Evolutionary conservation across 257 asterid genomes (phyloP).

Genomic region (Misopates orontium): DNA sequence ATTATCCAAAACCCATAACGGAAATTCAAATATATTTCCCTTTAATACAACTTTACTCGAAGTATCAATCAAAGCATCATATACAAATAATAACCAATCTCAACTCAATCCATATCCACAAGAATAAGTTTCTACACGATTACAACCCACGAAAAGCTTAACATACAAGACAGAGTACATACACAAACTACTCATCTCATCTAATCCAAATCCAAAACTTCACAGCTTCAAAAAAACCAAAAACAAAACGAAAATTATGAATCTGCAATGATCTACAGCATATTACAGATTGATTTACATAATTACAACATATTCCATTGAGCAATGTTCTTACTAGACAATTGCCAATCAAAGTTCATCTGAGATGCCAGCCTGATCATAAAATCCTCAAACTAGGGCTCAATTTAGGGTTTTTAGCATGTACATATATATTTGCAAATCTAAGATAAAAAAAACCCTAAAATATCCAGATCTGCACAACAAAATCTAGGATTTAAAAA

Average conservation of each 20-base stretch:
- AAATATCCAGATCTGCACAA: constrained; percentile 28
- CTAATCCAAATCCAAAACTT: no score
- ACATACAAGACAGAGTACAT: background rate
- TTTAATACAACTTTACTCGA: constrained; percentile 13
- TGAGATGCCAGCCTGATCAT: no score
- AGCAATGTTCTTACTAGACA: no score
- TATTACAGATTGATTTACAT: no score
- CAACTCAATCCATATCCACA: constrained; percentile 26
- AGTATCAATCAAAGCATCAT: constrained; percentile 27
- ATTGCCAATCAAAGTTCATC: no score
- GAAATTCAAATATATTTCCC: no score
- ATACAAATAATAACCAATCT: constrained; percentile 22
- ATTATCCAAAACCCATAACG: no score
- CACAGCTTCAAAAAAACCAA: no score
- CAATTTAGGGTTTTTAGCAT: constrained; percentile 57
- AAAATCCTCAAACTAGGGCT: no score
- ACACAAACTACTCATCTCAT: background rate
- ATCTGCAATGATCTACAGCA: no score
- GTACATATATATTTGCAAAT: background rate
- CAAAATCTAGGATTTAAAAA: constrained; percentile 15
- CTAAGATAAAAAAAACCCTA: constrained; percentile 24
- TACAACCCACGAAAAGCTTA: constrained; percentile 9
- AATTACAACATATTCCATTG: no score
- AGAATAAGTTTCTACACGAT: background rate
- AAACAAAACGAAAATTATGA: no score